Evolutionary conservation across 805 yeast genomes (phyloP), one percentile per base, ranked within the genome.

Genomic region (Clavispora phyllophila): DNA sequence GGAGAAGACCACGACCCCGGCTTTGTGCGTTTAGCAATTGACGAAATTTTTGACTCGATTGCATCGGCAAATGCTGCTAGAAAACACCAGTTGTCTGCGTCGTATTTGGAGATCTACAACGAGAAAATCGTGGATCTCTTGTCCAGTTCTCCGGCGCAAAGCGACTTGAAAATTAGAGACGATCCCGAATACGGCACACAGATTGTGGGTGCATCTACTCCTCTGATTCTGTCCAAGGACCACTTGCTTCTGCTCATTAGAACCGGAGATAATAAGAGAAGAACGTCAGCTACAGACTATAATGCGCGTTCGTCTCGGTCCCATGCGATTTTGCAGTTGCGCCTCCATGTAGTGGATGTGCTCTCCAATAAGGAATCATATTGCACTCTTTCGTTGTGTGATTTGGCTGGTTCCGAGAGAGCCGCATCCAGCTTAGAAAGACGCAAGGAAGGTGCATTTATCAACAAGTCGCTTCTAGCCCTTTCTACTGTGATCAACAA

Each of bases 331-430:
- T 79, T 91, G 7, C 81, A 86, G 58, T 72, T 93, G 17, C 70
- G 80, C 44, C 58, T 91, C 14, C 67, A 68, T 3, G 60, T 69
- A 4, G 66, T 72, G 2, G 76, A 75, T 58, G 42, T 66, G 10
- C 48, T 55, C 0, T 62, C 68, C 10, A 73, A 71, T 5, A 50
- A 58, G 0, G 74, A 70, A 41, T 65, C 63, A 13, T 62, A 69
- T 29, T 75, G 89, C 27, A 81, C 88, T 0, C 75, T 91, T 25
- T 87, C 91, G 26, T 71, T 91, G 43, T 91, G 98, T 68, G 99
- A 91, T 65, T 74, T 91, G 56, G 99, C 99, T 0, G 99, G 99
- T 23, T 85, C 96, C n/a, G 99, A 91, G 63, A 76, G 85, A 40
- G 79, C 83, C 2, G 72, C 86, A 0, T 65, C 78, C 9, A 82